Evolutionary conservation across 352 stramenopile genomes (phyloP).

Genomic region (Globisporangium polare): DNA sequence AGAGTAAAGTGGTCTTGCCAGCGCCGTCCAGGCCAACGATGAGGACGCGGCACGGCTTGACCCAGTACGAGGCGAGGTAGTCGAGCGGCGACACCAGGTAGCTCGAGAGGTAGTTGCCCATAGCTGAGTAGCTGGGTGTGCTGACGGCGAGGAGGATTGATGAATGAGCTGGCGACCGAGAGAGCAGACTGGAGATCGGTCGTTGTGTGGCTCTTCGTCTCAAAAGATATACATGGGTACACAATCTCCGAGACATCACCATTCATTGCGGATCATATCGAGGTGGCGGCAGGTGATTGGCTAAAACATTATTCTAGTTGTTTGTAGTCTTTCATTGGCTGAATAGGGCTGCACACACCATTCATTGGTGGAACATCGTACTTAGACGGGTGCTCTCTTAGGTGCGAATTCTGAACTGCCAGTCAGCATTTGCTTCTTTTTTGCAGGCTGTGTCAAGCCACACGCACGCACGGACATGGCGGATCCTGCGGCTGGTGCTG

Average conservation of each 20-base stretch:
- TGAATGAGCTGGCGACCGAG: background rate
- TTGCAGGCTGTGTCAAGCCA: background rate
- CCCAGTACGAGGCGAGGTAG: conserved; percentile 29
- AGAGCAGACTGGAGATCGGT: too few relatives aligned
- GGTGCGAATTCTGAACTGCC: too few relatives aligned
- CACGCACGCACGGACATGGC: background rate
- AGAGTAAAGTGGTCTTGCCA: conserved; percentile 95
- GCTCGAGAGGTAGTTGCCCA: conserved; percentile 30
- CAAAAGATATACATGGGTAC: background rate
- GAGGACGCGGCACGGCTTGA: conserved; percentile 45
- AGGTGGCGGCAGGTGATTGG: background rate
- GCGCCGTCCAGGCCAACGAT: conserved; percentile 92
- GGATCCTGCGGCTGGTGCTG: background rate
- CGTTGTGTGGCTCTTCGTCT: background rate
- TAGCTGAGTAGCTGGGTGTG: conserved; percentile 6
- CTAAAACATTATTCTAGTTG: background rate
- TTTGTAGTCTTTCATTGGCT: background rate
- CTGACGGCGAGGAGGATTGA: background rate
- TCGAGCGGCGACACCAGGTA: conserved; percentile 30
- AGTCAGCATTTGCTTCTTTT: too few relatives aligned
- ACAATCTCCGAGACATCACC: background rate
- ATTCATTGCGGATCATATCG: background rate
- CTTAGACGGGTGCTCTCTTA: too few relatives aligned
- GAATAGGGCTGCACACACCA: background rate
- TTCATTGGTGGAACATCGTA: background rate